A percentile compares a stretch with the other conserved stretches of the same genome.
phyloP scores from a whole-genome alignment of 441 rosid species.

The Cnidoscolus chayamansa region DNA sequence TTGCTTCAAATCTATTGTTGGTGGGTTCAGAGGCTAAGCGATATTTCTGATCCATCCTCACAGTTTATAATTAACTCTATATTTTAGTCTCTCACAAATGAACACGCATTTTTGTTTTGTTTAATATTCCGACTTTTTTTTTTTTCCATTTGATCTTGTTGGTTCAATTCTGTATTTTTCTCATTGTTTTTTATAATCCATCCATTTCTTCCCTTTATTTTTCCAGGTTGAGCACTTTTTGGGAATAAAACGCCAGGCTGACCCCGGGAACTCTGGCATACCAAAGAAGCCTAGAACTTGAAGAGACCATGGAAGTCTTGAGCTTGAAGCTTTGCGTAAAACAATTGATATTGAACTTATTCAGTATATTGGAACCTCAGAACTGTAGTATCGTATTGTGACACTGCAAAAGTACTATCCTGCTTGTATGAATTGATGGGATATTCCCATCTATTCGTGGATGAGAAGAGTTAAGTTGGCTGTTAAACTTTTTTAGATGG shows the following conservation, averaged over 20 bases:
- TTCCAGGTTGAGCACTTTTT: constrained; percentile 89
- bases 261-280: constrained; percentile 41
- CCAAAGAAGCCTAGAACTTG: constrained; percentile 63
- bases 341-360: not conserved
- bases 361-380: not conserved
- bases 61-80: not conserved
- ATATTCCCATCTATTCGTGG: too few relatives aligned
- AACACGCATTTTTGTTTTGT: not conserved
- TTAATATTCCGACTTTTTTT: not conserved
- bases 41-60: too few relatives aligned
- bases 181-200: not conserved
- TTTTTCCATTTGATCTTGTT: not conserved
- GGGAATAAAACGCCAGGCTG: constrained; percentile 84
- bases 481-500: too few relatives aligned
- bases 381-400: not conserved
- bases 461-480: too few relatives aligned
- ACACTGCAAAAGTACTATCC: not conserved
- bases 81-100: not conserved
- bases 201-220: not conserved
- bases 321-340: not conserved
- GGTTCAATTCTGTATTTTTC: not conserved
- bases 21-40: too few relatives aligned
- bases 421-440: not conserved
- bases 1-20: too few relatives aligned
- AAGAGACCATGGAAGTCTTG: constrained; percentile 6